A percentile compares a stretch with the other conserved stretches of the same genome.
These are phyloP conservation scores for Ophiostoma ulmi DNA, from an alignment of 2,329 filamentous ascomycete genomes.

Conservation along the genomic window DNA sequence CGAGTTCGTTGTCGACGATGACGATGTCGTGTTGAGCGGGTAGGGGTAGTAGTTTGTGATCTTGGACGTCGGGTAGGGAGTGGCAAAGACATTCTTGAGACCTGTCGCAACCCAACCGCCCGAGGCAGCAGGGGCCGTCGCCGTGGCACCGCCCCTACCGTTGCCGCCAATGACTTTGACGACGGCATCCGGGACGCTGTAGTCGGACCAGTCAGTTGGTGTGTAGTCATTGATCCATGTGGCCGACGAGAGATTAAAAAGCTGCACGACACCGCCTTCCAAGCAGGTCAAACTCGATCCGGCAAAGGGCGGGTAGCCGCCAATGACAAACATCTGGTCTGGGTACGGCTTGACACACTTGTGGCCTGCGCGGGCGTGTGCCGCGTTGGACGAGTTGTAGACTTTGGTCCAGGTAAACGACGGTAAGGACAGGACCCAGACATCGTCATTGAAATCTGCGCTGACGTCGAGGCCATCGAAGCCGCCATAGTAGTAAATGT, in stretches of 20 bases:
- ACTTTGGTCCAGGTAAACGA: slow-evolving; percentile 71
- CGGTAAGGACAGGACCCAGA: slow-evolving; percentile 76
- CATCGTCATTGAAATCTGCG: slow-evolving; percentile 53
- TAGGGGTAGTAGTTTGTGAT: slow-evolving; percentile 61
- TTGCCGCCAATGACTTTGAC: slow-evolving; percentile 63
- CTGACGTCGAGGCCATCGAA: slow-evolving; percentile 50
- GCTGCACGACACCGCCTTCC: slow-evolving; percentile 48
- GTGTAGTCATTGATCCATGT: slow-evolving; percentile 67
- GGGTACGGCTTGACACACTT: slow-evolving; percentile 71
- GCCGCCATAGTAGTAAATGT: slow-evolving; percentile 81
- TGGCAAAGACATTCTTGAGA: slow-evolving; percentile 51
- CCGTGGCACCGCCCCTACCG: slow-evolving; percentile 62
- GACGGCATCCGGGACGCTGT: slow-evolving; percentile 63
- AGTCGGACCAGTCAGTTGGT: slow-evolving; percentile 57
- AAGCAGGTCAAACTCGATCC: slow-evolving; percentile 41
- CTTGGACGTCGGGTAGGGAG: slow-evolving; percentile 51
- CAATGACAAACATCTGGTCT: slow-evolving; percentile 73
- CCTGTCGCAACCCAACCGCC: slow-evolving; percentile 46
- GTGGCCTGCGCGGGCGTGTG: slow-evolving; percentile 63
- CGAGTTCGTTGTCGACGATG: slow-evolving; percentile 29
- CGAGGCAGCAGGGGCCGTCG: slow-evolving; percentile 56
- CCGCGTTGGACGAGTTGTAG: slow-evolving; percentile 38
- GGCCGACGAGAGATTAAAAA: slow-evolving; percentile 68
- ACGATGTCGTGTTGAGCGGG: slow-evolving; percentile 30
- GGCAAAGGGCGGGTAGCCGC: slow-evolving; percentile 51